phyloP scores from a whole-genome alignment of 2,329 filamentous ascomycete species.

The Ophiosphaerella narmari region DNA sequence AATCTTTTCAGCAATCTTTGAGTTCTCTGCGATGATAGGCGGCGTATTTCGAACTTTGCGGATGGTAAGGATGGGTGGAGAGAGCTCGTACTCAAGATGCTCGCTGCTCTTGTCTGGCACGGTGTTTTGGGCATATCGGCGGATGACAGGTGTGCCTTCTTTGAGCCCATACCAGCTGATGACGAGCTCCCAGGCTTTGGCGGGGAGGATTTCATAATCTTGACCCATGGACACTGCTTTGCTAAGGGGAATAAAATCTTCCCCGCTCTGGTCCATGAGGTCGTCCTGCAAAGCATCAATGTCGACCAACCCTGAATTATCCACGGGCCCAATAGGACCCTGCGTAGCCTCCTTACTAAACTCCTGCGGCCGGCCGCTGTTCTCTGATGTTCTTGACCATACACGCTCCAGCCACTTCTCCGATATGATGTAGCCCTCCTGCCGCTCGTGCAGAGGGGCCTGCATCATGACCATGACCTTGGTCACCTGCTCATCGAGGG shows the following conservation, averaged over 20 bases:
- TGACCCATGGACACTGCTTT: constrained; percentile 67
- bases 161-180: constrained; percentile 81
- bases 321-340: constrained; percentile 75
- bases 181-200: constrained; percentile 80
- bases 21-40: constrained; percentile 64
- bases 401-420: constrained; percentile 71
- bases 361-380: constrained; percentile 51
- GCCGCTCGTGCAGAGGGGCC: constrained; percentile 64
- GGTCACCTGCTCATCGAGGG: constrained; percentile 70
- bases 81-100: constrained; percentile 80
- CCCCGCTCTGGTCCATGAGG: constrained; percentile 48
- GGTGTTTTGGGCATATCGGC: constrained; percentile 78
- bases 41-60: constrained; percentile 73
- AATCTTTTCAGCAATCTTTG: constrained; percentile 66
- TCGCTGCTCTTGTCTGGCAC: constrained; percentile 59
- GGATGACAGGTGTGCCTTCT: constrained; percentile 70
- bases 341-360: constrained; percentile 63
- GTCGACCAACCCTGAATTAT: constrained; percentile 76
- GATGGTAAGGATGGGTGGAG: constrained; percentile 83
- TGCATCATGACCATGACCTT: constrained; percentile 68
- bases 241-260: constrained; percentile 72
- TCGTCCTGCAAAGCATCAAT: constrained; percentile 24
- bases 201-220: constrained; percentile 77
- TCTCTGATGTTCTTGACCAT: constrained; percentile 40
- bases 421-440: constrained; percentile 78